phyloP scores from a whole-genome alignment of 2,329 filamentous ascomycete genomes.

The Paraphaeosphaeria sporulosa region DNA sequence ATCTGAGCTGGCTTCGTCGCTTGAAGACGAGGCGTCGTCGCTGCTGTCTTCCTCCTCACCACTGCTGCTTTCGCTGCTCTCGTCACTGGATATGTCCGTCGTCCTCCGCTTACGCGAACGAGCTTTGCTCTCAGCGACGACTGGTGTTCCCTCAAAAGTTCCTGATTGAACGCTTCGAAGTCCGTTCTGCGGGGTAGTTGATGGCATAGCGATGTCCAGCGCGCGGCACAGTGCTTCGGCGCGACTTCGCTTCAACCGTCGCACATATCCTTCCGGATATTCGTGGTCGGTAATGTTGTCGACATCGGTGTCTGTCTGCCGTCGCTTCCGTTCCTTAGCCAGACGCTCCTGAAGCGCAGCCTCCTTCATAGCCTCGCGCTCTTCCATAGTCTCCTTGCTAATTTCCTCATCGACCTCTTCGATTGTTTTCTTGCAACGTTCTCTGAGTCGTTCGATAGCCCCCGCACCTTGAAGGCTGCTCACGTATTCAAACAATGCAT shows the following conservation, averaged over 20 bases:
- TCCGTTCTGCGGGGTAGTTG: slow-evolving; percentile 9
- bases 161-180: slow-evolving; percentile 9
- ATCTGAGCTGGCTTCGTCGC: slow-evolving; percentile 9
- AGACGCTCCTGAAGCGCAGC: slow-evolving; percentile 47
- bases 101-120: slow-evolving; percentile 39
- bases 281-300: slow-evolving; percentile 34
- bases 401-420: slow-evolving; percentile 57
- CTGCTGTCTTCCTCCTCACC: slow-evolving; percentile 33
- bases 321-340: slow-evolving; percentile 38
- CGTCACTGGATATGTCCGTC: slow-evolving; percentile 39
- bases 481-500: slow-evolving; percentile 78
- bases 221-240: slow-evolving; percentile 41
- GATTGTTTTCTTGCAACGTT: slow-evolving; percentile 70
- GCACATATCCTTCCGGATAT: slow-evolving; percentile 39
- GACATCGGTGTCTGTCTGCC: slow-evolving; percentile 40
- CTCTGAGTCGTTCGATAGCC: slow-evolving; percentile 69
- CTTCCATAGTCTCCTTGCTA: slow-evolving; percentile 43
- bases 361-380: slow-evolving; percentile 46
- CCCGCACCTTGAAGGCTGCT: slow-evolving; percentile 78
- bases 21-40: slow-evolving; percentile 17
- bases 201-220: slow-evolving; percentile 35
- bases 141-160: slow-evolving; percentile 27
- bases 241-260: slow-evolving; percentile 43
- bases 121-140: slow-evolving; percentile 23
- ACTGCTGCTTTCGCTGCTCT: slow-evolving; percentile 43